A percentile compares a stretch with the other conserved stretches of the same genome.
Conservation (phyloP, 805 yeast species). For the Ascoidea rubescens region DNA sequence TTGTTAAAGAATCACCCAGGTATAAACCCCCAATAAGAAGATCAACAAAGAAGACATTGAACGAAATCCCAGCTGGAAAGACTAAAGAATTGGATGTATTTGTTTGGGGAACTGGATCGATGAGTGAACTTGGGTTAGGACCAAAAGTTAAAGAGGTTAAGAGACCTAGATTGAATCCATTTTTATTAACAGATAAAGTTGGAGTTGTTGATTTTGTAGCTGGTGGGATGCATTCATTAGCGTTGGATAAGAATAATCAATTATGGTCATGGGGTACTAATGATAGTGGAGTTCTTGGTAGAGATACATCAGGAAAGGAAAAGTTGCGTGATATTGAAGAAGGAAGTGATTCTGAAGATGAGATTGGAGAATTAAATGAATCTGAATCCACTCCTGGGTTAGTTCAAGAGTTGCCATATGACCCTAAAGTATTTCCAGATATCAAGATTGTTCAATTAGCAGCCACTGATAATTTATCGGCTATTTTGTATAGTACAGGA, state of each 20-base stretch:
- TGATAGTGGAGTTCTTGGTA: constrained; percentile 83
- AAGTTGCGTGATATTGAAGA: constrained; percentile 55
- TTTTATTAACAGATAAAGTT: constrained; percentile 42
- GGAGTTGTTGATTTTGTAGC: constrained; percentile 79
- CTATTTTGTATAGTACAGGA: constrained; percentile 66
- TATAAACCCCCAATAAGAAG: not conserved
- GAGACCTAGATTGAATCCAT: constrained; percentile 86
- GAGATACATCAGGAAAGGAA: constrained; percentile 65
- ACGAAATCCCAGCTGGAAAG: constrained; percentile 49
- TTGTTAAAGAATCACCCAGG: not conserved
- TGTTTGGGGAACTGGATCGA: constrained; percentile 94
- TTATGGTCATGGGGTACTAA: constrained; percentile 99
- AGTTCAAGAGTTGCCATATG: constrained; percentile 52
- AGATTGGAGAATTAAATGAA: constrained; percentile 79
- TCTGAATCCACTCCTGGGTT: constrained; percentile 78
- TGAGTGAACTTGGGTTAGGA: constrained; percentile 97
- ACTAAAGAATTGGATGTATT: constrained; percentile 54
- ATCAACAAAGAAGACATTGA: constrained; percentile 20
- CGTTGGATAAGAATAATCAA: constrained; percentile 58
- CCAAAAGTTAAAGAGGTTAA: constrained; percentile 91
- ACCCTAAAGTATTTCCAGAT: constrained; percentile 14
- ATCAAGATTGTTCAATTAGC: constrained; percentile 62
- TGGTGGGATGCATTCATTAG: constrained; percentile 93
- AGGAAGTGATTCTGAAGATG: constrained; percentile 41
- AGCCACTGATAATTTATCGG: constrained; percentile 87